Base-by-base conservation (phyloP, 768 basidiomycete genomes). In the Xanthoconium purpureum region DNA sequence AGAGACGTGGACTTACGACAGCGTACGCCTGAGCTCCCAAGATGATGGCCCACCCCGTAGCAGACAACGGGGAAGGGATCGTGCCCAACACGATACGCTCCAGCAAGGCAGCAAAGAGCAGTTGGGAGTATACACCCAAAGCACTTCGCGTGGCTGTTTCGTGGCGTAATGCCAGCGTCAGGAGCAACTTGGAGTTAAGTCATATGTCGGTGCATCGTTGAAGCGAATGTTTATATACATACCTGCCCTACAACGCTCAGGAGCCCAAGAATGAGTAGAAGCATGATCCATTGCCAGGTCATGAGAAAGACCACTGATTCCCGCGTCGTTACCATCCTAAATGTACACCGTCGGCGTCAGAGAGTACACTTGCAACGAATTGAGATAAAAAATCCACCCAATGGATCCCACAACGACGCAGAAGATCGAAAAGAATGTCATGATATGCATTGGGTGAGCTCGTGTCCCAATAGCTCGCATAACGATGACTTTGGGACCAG, bases 391-490 rank as follows among this genome's bases (percentile, higher is more conserved):
- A 35, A 38, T 61, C 11, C 40, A 67, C 66, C 39, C 53, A n/a
- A 52, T 15, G 9, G 40, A 51, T 18, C 58, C 54, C 3, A 63
- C 52, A 11, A 67, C 35, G 14, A 85, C 78, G 49, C 81, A 85
- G 59, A 81, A 75, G 8, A 78, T 67, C 1, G 87, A 83, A 68
- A 87, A 92, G 52, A 82, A 90, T 1, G 78, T 71, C 62, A 93
- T 77, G 3, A 81, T 76, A 66, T 95, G 92, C 54, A 92, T 69
- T 1, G 91, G 77, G 60, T 89, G 86, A 1, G 91, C 91, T 6
- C 85, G 78, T 55, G 80, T 84, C 0, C 92, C 91, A 37, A 94
- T 89, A 1, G 82, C 81, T 11, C 90, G 82, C 29, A 86, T 78
- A 5, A 74, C 69, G 1, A 78, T 76, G 57, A 79, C 82, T 83